Evolutionary conservation across 768 basidiomycete genomes (phyloP).

Genomic region (Lactarius vividus): DNA sequence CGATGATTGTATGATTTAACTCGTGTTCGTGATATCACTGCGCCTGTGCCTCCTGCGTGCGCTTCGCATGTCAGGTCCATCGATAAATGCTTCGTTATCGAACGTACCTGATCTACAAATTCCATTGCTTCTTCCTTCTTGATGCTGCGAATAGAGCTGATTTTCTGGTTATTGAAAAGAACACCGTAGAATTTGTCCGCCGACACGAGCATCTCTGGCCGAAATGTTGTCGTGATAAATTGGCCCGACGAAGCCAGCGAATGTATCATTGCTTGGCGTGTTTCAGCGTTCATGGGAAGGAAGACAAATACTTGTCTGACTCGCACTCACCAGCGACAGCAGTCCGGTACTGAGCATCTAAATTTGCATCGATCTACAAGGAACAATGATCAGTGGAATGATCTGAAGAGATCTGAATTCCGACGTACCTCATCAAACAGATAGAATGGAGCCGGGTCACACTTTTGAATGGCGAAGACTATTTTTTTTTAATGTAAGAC

Average conservation of each 20-base stretch:
- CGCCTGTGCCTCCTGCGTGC: conserved; percentile 46
- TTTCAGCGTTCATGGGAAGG: not conserved
- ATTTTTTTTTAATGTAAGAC: conserved; percentile 18
- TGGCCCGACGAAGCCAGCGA: conserved; percentile 84
- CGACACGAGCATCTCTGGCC: conserved; percentile 93
- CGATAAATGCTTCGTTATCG: not conserved
- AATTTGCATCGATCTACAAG: conserved; percentile 87
- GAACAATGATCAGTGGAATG: not conserved
- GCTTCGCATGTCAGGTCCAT: conserved; percentile 7
- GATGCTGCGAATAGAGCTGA: conserved; percentile 85
- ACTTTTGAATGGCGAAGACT: conserved; percentile 99
- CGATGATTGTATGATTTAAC: not conserved
- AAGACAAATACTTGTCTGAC: not conserved
- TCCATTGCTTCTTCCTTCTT: conserved; percentile 88
- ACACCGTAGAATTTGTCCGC: conserved; percentile 99
- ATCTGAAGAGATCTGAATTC: not conserved
- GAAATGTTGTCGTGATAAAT: conserved; percentile 98
- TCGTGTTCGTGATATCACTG: conserved; percentile 34
- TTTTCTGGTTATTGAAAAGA: conserved; percentile 92
- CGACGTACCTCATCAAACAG: conserved; percentile 86
- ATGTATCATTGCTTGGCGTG: conserved; percentile 80
- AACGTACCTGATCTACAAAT: conserved; percentile 83
- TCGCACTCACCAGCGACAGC: conserved; percentile 83
- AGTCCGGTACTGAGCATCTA: conserved; percentile 96
- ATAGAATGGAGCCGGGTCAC: conserved; percentile 98